Base-by-base conservation (phyloP, 495 filamentous ascomycete species). In the Trypethelium eluteriae region DNA sequence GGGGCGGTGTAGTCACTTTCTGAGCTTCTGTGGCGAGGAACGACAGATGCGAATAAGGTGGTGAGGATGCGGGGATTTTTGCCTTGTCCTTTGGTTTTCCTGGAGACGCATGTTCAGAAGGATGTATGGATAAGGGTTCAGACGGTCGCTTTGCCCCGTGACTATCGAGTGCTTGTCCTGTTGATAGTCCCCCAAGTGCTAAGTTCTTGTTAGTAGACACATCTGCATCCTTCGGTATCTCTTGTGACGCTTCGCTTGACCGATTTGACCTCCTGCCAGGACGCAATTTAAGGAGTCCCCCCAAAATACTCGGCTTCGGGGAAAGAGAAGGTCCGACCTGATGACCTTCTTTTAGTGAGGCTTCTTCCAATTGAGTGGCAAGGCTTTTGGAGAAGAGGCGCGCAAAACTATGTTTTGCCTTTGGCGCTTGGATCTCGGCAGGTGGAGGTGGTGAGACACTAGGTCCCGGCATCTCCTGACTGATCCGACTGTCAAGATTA, bases 21-120 rank as follows among this genome's bases (percentile, higher is more conserved):
- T 59, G 53, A 34, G 53, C 53, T 59, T 59, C 53, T 59, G 32
- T 59, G 32, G 53, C 53, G 18, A 32, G 53, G 18, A 59, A 59
- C 25, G 53, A 59, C 7, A 3, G 12, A n/a, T 34, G 53, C 11
- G 36, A 11, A 59, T 35, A 3, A 18, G 53, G 25, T 11, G 32
- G 18, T 11, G 18, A 36, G 5, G 6, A 9, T 36, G 53, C 11
- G 25, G 25, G 18, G 18, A 25, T 25, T 25, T 25, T 36, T 14
- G 6, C 32, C 5, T 59, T 10, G 5, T 14, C 7, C 6, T 36
- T 14, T 35, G n/a, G 14, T 18, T 7, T 18, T 36, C 32, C 53
- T 5, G 36, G 53, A 36, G 32, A 34, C 5, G 53, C 32, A 14
- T 18, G 18, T 36, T 36, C 25, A 36, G 5, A 6, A 34, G 32